A percentile compares a stretch with the other conserved stretches of the same genome.
Conservation (phyloP, 1,284 basidiomycete species). For the Leccinum colubrinum region DNA sequence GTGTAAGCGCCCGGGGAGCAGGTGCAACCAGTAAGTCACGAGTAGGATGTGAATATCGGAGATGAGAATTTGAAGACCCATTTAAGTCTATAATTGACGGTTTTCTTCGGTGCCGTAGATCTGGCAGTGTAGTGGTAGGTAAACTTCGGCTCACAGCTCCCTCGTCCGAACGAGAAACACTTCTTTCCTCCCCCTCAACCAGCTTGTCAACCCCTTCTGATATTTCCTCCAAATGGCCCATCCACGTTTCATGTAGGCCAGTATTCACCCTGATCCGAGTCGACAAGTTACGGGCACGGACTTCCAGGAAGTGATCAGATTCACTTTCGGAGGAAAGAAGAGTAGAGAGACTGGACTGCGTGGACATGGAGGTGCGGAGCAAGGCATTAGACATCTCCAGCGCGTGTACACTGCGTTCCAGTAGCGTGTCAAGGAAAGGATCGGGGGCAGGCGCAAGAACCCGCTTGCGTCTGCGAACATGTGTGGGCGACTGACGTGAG, state of each 20-base stretch:
- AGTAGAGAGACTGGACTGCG: slow-evolving; percentile 57
- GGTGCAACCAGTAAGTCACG: slow-evolving; percentile 58
- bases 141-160: slow-evolving; percentile 51
- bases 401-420: slow-evolving; percentile 77
- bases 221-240: slow-evolving; percentile 66
- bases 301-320: slow-evolving; percentile 43
- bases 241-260: slow-evolving; percentile 52
- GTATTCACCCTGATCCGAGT: slow-evolving; percentile 46
- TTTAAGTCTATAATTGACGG: slow-evolving; percentile 49
- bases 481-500: slow-evolving; percentile 11
- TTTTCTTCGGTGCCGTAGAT: slow-evolving; percentile 37
- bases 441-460: slow-evolving; percentile 24
- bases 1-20: slow-evolving; percentile 70
- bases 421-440: slow-evolving; percentile 66
- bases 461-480: slow-evolving; percentile 25
- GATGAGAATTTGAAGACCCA: slow-evolving; percentile 32
- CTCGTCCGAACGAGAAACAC: slow-evolving; percentile 19
- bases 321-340: slow-evolving; percentile 39
- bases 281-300: slow-evolving; percentile 47
- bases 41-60: slow-evolving; percentile 50
- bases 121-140: slow-evolving; percentile 39
- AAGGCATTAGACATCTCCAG: slow-evolving; percentile 79
- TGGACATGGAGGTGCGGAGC: slow-evolving; percentile 68
- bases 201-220: slow-evolving; percentile 57
- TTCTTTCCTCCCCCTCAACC: slow-evolving; percentile 33